These are phyloP conservation scores for Pelargonium myrrhifolium DNA, from an alignment of 441 rosid species.

Conservation along the genomic window DNA sequence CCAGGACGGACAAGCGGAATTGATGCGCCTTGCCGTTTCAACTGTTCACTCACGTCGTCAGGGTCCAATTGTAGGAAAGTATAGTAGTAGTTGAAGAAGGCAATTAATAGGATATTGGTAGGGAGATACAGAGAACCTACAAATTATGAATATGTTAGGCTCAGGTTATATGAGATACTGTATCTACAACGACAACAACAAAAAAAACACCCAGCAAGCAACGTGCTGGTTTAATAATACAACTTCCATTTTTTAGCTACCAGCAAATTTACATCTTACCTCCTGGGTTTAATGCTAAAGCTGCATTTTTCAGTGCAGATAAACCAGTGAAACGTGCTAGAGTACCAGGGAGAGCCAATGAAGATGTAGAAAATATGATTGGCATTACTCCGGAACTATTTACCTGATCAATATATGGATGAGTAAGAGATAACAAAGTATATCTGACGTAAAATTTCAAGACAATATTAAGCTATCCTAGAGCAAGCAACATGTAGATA, in stretches of 20 bases:
- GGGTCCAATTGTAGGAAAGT: slow-evolving; percentile 97
- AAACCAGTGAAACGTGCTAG: slow-evolving; percentile 88
- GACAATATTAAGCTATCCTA: not conserved
- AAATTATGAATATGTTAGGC: slow-evolving; percentile 13
- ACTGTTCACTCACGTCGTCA: slow-evolving; percentile 91
- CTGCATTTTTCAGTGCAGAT: slow-evolving; percentile 71
- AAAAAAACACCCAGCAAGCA: not conserved
- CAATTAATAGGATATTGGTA: slow-evolving; percentile 78
- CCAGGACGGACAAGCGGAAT: slow-evolving; percentile 97
- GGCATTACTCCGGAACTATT: slow-evolving; percentile 99
- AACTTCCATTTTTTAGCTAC: slow-evolving; percentile 12
- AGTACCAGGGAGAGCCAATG: slow-evolving; percentile 91
- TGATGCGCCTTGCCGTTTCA: slow-evolving; percentile 95
- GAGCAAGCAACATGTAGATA: not conserved
- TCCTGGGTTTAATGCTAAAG: slow-evolving; percentile 81
- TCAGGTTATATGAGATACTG: not conserved
- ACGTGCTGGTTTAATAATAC: no score
- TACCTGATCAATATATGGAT: slow-evolving; percentile 35
- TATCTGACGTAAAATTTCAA: not conserved
- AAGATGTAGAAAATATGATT: slow-evolving; percentile 91
- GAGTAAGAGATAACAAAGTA: slow-evolving; percentile 3
- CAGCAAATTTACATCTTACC: slow-evolving; percentile 37
- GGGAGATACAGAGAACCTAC: slow-evolving; percentile 91
- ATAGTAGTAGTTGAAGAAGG: slow-evolving; percentile 97
- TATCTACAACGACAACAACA: not conserved